Evolutionary conservation across 768 basidiomycete genomes (phyloP).

Genomic region (Termitomyces sp.): DNA sequence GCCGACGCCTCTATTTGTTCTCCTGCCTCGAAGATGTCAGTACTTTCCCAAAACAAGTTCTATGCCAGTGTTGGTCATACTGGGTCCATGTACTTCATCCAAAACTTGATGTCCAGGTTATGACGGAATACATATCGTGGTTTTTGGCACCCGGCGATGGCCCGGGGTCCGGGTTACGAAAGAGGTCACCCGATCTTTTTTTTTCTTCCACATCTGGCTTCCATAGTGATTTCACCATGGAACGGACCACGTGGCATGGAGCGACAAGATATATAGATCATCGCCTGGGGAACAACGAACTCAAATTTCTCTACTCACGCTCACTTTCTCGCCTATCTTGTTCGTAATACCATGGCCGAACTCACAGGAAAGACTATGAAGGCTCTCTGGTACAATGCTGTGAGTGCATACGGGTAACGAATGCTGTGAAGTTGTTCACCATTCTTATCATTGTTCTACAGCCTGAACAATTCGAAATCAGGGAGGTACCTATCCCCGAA

Average conservation of each 20-base stretch:
- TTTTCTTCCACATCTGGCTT: conserved; percentile 3
- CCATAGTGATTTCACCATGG: not conserved
- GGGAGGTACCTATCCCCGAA: conserved; percentile 64
- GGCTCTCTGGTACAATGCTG: conserved; percentile 63
- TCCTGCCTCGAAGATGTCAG: too few relatives aligned
- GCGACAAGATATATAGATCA: conserved; percentile 3
- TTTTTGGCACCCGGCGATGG: too few relatives aligned
- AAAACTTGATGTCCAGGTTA: too few relatives aligned
- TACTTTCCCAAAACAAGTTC: too few relatives aligned
- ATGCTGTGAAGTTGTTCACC: conserved; percentile 12
- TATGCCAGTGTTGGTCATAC: too few relatives aligned
- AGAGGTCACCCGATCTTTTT: not conserved
- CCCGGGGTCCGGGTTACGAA: too few relatives aligned
- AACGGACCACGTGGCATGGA: conserved; percentile 13
- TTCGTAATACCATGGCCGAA: conserved; percentile 39
- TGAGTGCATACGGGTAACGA: conserved; percentile 25
- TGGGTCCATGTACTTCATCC: too few relatives aligned
- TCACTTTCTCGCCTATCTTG: not conserved
- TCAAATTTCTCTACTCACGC: not conserved
- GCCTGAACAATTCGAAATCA: conserved; percentile 68
- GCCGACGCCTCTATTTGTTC: too few relatives aligned
- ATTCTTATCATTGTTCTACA: conserved; percentile 24
- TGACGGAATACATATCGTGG: too few relatives aligned
- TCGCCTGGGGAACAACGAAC: not conserved
- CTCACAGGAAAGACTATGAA: conserved; percentile 49